Percentiles rank a stretch among this genome's conserved stretches.
Conservation (phyloP, 768 basidiomycete genomes). For the Neoboletus brunneissimus region DNA sequence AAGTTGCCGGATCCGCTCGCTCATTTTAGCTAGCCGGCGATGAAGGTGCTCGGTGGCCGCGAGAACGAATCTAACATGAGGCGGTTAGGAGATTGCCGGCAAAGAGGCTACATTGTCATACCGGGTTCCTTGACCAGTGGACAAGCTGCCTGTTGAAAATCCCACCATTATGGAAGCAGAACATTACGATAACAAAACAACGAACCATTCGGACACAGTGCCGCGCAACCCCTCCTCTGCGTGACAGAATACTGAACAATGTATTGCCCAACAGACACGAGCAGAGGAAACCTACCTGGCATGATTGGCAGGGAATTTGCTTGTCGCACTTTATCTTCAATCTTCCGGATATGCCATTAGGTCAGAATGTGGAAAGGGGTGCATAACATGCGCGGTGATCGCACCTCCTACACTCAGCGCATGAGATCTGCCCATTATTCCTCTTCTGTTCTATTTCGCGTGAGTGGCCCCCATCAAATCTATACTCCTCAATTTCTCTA, state of each 20-base stretch:
- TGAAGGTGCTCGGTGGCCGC: slow-evolving; percentile 68
- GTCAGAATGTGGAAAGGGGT: slow-evolving; percentile 24
- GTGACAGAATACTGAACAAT: slow-evolving; percentile 3
- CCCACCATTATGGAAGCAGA: neutral
- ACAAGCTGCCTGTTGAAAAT: slow-evolving; percentile 53
- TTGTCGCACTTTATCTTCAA: slow-evolving; percentile 84
- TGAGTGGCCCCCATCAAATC: slow-evolving; percentile 51
- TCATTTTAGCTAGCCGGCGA: slow-evolving; percentile 50
- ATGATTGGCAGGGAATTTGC: slow-evolving; percentile 75
- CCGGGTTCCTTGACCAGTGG: slow-evolving; percentile 79
- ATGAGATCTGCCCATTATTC: slow-evolving; percentile 72
- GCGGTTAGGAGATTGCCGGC: slow-evolving; percentile 8
- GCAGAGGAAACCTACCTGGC: slow-evolving; percentile 45
- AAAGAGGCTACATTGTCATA: slow-evolving; percentile 23
- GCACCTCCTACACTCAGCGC: slow-evolving; percentile 78
- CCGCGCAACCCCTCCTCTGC: slow-evolving; percentile 64
- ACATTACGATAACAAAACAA: slow-evolving; percentile 10
- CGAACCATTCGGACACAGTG: slow-evolving; percentile 70
- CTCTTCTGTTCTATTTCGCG: slow-evolving; percentile 74
- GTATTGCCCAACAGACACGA: neutral
- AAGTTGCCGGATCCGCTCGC: slow-evolving; percentile 52
- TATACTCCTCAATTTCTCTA: slow-evolving; percentile 49
- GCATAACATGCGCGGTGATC: slow-evolving; percentile 46
- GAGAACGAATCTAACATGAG: slow-evolving; percentile 46
- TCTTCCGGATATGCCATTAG: slow-evolving; percentile 35